Evolutionary conservation across 1,284 basidiomycete genomes (phyloP), one percentile per base, ranked within the genome.

Genomic region (Sporisorium exsertum): DNA sequence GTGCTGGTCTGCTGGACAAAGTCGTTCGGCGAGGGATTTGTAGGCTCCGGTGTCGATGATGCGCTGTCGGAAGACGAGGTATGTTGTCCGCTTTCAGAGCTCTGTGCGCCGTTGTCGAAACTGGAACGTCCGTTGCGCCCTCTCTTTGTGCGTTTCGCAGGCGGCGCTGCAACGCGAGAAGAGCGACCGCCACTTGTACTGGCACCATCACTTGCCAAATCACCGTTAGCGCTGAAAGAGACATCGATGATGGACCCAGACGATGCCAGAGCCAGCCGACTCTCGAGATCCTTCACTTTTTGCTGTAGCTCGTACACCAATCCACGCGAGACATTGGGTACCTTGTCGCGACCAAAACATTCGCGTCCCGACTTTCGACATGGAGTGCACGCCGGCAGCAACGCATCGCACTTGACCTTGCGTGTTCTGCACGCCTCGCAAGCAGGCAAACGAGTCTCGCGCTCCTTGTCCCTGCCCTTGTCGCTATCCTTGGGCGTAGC

Each of bases 331-430:
- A 76, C 68, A 33, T 72, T 76, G 22, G 73, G 58, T 0, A 50
- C 45, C 52, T 76, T 76, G 53, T 76, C 73, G 45, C 73, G 60
- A 16, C 73, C 73, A 27, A 68, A 61, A 42, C 73, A 76, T 40
- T 76, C 73, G 2, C 73, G 43, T 1, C 64, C 68, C 2, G 57
- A 61, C 61, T 76, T 76, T 15, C 53, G 68, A 52, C 73, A 76
- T 13, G 73, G 73, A 13, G 73, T 76, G 12, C 73, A 76, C 24
- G 68, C 73, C 5, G 73, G 73, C 2, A 76, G 64, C 22, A 76
- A 42, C 20, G 73, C 73, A 61, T 76, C 73, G 50, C 73, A 76
- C 26, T 76, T 76, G 54, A 76, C 64, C 20, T 76, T 76, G 32
- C 68, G 68, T 18, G 55, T 58, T 18, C 65, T 64, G 46, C 73